Evolutionary conservation across 2,329 filamentous ascomycete genomes (phyloP).

Genomic region (Sporothrix curviconia): DNA sequence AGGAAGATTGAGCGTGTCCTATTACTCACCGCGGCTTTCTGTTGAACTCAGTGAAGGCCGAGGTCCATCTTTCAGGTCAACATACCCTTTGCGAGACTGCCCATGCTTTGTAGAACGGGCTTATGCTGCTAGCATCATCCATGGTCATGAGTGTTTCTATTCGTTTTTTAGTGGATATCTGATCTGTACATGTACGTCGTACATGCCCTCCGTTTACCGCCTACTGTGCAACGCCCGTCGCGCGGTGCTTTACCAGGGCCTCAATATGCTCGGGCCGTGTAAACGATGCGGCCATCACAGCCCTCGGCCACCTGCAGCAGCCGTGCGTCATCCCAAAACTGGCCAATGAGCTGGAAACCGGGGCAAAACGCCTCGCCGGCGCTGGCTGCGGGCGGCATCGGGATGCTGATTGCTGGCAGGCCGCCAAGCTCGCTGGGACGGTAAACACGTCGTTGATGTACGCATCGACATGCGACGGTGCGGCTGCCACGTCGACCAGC

Average conservation of each 20-base stretch:
- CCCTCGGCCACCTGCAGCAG: slow-evolving; percentile 53
- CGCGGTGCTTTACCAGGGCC: slow-evolving; percentile 8
- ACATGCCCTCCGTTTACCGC: not conserved
- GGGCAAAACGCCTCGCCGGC: slow-evolving; percentile 24
- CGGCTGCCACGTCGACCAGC: slow-evolving; percentile 21
- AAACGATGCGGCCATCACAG: slow-evolving; percentile 28
- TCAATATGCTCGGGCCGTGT: slow-evolving; percentile 10
- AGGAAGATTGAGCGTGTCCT: slow-evolving; percentile 60
- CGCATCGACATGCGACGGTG: slow-evolving; percentile 57
- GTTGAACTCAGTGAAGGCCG: slow-evolving; percentile 48
- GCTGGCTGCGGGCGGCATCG: slow-evolving; percentile 40
- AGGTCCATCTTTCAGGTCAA: slow-evolving; percentile 66
- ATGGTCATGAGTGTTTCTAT: not conserved
- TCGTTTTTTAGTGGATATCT: too few relatives aligned
- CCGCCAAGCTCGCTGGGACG: slow-evolving; percentile 91
- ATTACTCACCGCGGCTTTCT: slow-evolving; percentile 64
- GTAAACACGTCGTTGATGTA: slow-evolving; percentile 96
- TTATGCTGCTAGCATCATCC: too few relatives aligned
- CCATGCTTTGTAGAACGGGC: too few relatives aligned
- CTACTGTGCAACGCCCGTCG: slow-evolving; percentile 1
- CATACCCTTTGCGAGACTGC: too few relatives aligned
- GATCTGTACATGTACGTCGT: too few relatives aligned
- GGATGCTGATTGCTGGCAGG: slow-evolving; percentile 80
- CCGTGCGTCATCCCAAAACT: slow-evolving; percentile 67
- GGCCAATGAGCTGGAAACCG: slow-evolving; percentile 72